These are phyloP conservation scores for Termitomyces sp. DNA, from an alignment of 768 basidiomycete species.

Conservation along the genomic window DNA sequence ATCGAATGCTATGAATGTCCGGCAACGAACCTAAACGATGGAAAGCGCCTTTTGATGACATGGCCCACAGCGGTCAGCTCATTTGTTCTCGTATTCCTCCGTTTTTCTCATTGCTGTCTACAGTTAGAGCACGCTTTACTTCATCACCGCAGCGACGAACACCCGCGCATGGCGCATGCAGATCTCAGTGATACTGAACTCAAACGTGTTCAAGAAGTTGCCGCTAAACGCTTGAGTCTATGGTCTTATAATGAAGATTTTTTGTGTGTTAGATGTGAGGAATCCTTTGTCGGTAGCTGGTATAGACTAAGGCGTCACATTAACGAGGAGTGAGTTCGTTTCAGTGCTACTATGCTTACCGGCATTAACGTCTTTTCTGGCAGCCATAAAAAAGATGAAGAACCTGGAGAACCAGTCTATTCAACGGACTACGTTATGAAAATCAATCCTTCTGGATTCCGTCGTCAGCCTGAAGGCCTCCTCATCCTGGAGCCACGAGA, in stretches of 20 bases:
- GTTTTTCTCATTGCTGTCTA: neutral
- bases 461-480: neutral
- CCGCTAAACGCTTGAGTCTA: neutral
- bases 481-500: neutral
- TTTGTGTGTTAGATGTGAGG: neutral
- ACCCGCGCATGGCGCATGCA: neutral
- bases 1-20: constrained; percentile 3
- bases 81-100: neutral
- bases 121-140: neutral
- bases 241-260: neutral
- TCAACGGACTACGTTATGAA: neutral
- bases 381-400: neutral
- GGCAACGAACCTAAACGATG: neutral
- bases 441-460: neutral
- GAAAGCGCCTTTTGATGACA: constrained; percentile 2
- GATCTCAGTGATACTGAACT: neutral
- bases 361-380: neutral
- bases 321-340: neutral
- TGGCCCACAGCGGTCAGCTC: constrained; percentile 3
- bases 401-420: neutral
- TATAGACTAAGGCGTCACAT: neutral
- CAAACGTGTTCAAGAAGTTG: neutral
- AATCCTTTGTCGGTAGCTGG: neutral
- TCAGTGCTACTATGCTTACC: no score
- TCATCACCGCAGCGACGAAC: neutral